A percentile compares a stretch with the other conserved stretches of the same genome.
Conservation (phyloP, 1,284 basidiomycete genomes). For the Trichosporon ovoides region DNA sequence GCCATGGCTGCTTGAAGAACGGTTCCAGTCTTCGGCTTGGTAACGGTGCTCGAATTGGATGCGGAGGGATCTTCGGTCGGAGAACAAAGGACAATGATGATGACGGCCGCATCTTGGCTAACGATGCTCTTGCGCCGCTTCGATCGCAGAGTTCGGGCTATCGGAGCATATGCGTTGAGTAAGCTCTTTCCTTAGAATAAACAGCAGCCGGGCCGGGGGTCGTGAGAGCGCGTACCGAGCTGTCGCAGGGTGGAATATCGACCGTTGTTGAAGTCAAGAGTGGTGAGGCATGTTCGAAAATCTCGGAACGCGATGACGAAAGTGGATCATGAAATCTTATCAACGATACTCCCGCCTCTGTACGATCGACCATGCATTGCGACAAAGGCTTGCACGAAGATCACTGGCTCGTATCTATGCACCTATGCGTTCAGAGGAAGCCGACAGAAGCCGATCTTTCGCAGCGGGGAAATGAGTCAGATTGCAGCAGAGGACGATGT, state of each 20-base stretch:
- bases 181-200: neutral
- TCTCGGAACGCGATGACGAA: neutral
- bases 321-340: too few species aligned
- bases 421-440: too few species aligned
- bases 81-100: neutral
- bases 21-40: conserved; percentile 38
- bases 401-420: too few species aligned
- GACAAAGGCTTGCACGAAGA: too few species aligned
- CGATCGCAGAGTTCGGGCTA: neutral
- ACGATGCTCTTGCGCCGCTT: neutral
- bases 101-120: neutral
- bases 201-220: too few species aligned
- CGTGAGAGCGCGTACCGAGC: too few species aligned
- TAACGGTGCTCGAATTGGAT: neutral
- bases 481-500: too few species aligned
- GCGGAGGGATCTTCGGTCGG: neutral
- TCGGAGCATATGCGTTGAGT: neutral
- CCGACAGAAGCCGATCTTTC: too few species aligned
- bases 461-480: too few species aligned
- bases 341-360: neutral
- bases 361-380: too few species aligned
- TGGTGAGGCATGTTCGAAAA: neutral
- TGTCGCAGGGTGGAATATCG: too few species aligned
- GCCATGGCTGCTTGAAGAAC: conserved; percentile 65
- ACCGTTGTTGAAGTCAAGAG: too few species aligned